Evolutionary conservation across 305 asterid species (phyloP).

Genomic region (Fraxinus paxiana): DNA sequence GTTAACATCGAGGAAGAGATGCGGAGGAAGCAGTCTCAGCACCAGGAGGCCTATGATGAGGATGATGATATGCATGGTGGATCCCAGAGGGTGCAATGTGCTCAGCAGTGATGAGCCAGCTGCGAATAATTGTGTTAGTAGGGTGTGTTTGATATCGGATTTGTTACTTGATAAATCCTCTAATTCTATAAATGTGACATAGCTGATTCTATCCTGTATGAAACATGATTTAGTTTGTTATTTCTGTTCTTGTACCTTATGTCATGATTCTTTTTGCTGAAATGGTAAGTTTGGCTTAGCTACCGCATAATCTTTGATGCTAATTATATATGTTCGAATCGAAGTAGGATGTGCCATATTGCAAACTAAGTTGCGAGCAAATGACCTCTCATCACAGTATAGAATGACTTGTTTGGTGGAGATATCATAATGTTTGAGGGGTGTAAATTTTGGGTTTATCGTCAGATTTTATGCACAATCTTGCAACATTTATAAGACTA

Average conservation of each 20-base stretch:
- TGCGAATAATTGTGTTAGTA: not conserved
- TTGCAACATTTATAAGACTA: conserved; percentile 64
- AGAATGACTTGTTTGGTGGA: conserved; percentile 25
- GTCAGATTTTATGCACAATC: conserved; percentile 59
- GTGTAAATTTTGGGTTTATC: conserved; percentile 43
- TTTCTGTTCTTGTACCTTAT: not conserved
- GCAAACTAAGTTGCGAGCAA: not conserved
- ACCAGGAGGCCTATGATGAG: conserved; percentile 52
- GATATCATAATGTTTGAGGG: conserved; percentile 58
- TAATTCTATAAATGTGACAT: not conserved
- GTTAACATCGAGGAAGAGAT: conserved; percentile 56
- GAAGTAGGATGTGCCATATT: not conserved
- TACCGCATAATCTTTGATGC: not conserved
- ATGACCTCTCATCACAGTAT: not conserved
- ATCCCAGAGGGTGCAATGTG: conserved; percentile 54
- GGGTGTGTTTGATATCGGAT: not conserved
- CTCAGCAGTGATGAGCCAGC: conserved; percentile 37
- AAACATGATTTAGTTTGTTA: not conserved
- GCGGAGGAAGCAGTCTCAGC: conserved; percentile 45
- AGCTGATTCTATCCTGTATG: not conserved
- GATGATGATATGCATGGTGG: conserved; percentile 53
- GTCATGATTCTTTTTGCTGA: not conserved
- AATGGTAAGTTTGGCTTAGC: not conserved
- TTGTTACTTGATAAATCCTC: not conserved
- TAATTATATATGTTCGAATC: not conserved